Evolutionary conservation across 345 rosid species (phyloP), one percentile per base, ranked within the genome.

Genomic region (Citrus medica): DNA sequence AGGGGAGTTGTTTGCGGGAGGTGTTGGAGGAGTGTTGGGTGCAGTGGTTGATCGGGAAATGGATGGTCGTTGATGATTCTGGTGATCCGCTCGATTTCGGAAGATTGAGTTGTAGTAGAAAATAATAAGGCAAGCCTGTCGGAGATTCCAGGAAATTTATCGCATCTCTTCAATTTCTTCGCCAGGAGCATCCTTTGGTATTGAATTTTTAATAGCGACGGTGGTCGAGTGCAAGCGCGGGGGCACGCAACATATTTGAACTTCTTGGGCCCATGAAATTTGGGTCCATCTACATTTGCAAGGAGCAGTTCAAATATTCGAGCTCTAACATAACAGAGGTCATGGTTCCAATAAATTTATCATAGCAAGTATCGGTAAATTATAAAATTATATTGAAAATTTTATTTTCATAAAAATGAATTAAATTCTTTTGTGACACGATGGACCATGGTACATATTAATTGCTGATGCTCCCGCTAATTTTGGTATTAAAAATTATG

Each of bases 51-150:
- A 8, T 84, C 74, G 3, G 97, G 99, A 78, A 86, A 95, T 1
- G 94, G 92, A 76, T 89, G 95, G 73, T 91, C 94, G 69, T 88
- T 95, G 81, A 95, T 92, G 74, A 91, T 81, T 74, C 73, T 90
- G 65, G 89, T 81, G 60, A 95, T 78, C 65, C 77, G 79, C 40
- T 90, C 91, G 32, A 90, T 79, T 82, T 85, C 89, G 32, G 80
- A 55, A 21, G 32, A 61, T 25, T 5, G 48, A 71, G 79, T 73
- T 19, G 28, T n/a, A 28, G 75, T 22, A 7, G 81, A 76, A 60
- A 79, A 72, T 1, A 67, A 33, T 1, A 67, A 33, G 9, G 76
- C 67, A 38, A 51, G 78, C 16, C 64, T 65, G 9, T 48, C 46
- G 67, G 76, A 62, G 33, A 74, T 42, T 27, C 32, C 72, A 67